Evolutionary conservation across 2,329 filamentous ascomycete species (phyloP).

Genomic region (Aureobasidium sp.): DNA sequence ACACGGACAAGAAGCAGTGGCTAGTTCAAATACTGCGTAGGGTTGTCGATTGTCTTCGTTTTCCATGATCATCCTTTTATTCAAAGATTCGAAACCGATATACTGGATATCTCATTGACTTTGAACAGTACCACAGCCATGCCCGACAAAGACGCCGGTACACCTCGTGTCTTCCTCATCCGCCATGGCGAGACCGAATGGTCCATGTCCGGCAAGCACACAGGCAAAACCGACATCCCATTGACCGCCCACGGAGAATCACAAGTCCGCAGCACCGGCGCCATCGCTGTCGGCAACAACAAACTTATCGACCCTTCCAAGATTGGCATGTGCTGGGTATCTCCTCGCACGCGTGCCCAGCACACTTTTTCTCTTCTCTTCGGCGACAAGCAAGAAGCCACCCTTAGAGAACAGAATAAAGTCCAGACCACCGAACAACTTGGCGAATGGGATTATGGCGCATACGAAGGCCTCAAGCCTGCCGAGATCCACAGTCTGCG

Average conservation of each 20-base stretch:
- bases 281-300: conserved; percentile 74
- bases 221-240: conserved; percentile 73
- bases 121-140: conserved; percentile 14
- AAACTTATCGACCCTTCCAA: conserved; percentile 75
- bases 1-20: too few relatives aligned
- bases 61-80: too few relatives aligned
- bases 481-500: conserved; percentile 41
- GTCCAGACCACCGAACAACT: conserved; percentile 44
- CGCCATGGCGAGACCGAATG: conserved; percentile 95
- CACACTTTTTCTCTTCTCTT: conserved; percentile 76
- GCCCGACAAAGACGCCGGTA: conserved; percentile 30
- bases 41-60: too few relatives aligned
- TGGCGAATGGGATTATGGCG: conserved; percentile 53
- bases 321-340: conserved; percentile 64
- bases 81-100: too few relatives aligned
- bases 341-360: conserved; percentile 75
- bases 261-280: conserved; percentile 57
- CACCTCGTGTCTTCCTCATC: conserved; percentile 43
- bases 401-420: conserved; percentile 43
- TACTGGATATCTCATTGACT: background rate
- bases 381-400: conserved; percentile 18
- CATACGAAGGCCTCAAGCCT: conserved; percentile 50
- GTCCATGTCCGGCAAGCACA: conserved; percentile 75
- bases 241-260: conserved; percentile 65
- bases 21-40: too few relatives aligned